Base-by-base conservation (phyloP, 179 eudicot species). In the Silene noctiflora region DNA sequence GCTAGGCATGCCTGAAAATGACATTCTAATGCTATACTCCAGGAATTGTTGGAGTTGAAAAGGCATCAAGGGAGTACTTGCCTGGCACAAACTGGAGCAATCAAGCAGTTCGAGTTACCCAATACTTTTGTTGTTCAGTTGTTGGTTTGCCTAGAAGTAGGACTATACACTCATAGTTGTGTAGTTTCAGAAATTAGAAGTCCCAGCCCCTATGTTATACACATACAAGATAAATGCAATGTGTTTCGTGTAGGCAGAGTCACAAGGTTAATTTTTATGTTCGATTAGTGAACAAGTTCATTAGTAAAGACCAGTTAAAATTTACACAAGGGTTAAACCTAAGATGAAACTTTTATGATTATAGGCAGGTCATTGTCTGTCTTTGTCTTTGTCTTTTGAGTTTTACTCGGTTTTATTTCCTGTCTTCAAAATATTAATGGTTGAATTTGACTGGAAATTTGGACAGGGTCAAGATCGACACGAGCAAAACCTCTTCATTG, bases 401-500 rank as follows among this genome's bases (percentile, higher is more conserved):
- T 51, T 51, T 51, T 5, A 14, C 0, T 14, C 55, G 13, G 55
- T 14, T 51, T 14, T 51, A 13, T 51, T 51, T 3, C 58, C 17
- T 51, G 0, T 3, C n/a, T 13, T 16, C 6, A 51, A 51, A 51
- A 16, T 51, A 51, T 11, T 39, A 7, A 61, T 46, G 51, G 25
- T 3, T 68, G 51, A 63, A 69, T 16, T 39, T 53, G 24, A 35
- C 14, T 69, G 65, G 3, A 55, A 76, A 53, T 22, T 6, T 58
- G 46, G 48, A 19, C 66, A 94, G 98, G 98, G 35, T 88, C 98
- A 58, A 84, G 96, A 83, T 90, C 98, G 74, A 83, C 91, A 14
- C 86, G 96, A 74, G 97, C 98, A 35, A 94, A 90, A 79, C 98
- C 98, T 62, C 89, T 94, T 6, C 98, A 94, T 79, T 94, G 98